Conservation (phyloP, 345 rosid species). For the Anacardium occidentale region DNA sequence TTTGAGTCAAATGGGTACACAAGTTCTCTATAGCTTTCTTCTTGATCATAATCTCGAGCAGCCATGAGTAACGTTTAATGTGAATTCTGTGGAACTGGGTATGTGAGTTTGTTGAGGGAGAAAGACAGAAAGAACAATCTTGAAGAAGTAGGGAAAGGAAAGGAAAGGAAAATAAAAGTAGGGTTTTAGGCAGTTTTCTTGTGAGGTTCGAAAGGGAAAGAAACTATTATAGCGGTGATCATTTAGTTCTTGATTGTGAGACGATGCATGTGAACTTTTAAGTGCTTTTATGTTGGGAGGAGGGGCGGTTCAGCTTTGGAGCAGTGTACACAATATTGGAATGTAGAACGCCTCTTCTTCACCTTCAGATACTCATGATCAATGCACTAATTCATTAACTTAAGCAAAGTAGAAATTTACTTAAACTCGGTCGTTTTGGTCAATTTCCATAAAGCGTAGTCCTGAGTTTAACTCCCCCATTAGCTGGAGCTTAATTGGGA, state of each 20-base stretch:
- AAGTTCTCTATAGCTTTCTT: constrained; percentile 26
- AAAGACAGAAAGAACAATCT: not conserved
- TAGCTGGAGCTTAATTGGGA: not conserved
- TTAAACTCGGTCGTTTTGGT: no score
- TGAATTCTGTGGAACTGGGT: not conserved
- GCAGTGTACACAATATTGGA: not conserved
- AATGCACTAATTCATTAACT: no score
- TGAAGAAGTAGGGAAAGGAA: not conserved
- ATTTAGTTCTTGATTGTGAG: constrained; percentile 26
- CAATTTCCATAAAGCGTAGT: no score
- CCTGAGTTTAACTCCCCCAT: not conserved
- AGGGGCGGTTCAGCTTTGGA: not conserved
- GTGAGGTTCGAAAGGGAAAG: constrained; percentile 29
- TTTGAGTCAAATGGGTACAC: constrained; percentile 64
- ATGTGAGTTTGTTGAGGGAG: no score
- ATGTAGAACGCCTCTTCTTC: no score
- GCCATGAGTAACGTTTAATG: constrained; percentile 6
- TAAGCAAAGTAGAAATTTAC: no score
- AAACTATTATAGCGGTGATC: constrained; percentile 12
- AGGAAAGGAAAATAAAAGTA: constrained; percentile 2
- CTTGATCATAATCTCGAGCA: constrained; percentile 12
- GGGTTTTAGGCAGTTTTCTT: constrained; percentile 29
- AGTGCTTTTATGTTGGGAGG: not conserved
- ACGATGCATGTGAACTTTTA: constrained; percentile 39
- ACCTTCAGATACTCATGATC: no score